A percentile compares a stretch with the other conserved stretches of the same genome.
Evolutionary conservation across 208 protist species (phyloP).

Genomic region (Crithidia bombi): DNA sequence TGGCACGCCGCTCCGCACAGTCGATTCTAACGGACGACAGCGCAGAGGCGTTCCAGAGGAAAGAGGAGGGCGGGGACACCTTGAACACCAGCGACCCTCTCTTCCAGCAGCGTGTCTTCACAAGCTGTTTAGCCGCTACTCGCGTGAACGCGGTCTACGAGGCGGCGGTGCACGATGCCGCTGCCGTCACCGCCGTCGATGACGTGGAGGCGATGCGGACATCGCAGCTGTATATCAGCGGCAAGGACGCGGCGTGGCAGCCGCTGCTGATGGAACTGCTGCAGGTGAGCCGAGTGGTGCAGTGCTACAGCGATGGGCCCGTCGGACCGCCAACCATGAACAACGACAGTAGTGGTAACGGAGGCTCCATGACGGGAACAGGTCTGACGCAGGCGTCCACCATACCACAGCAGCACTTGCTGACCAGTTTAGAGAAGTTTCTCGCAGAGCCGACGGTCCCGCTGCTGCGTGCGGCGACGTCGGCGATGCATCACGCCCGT

Average conservation of each 20-base stretch:
- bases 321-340: neutral
- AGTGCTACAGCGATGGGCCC: slow-evolving; percentile 71
- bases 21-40: slow-evolving; percentile 38
- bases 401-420: slow-evolving; percentile 37
- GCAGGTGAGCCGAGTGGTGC: slow-evolving; percentile 62
- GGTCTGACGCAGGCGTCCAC: neutral
- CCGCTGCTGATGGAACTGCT: slow-evolving; percentile 70
- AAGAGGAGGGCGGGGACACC: neutral
- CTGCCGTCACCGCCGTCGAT: slow-evolving; percentile 25
- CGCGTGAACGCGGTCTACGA: slow-evolving; percentile 28
- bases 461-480: slow-evolving; percentile 3
- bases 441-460: slow-evolving; percentile 28
- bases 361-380: neutral
- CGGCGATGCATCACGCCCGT: neutral
- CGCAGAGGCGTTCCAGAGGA: slow-evolving; percentile 43
- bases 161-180: neutral
- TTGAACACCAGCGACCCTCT: slow-evolving; percentile 8
- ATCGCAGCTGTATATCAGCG: slow-evolving; percentile 63
- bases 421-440: slow-evolving; percentile 42
- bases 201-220: slow-evolving; percentile 46
- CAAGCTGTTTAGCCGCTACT: slow-evolving; percentile 1
- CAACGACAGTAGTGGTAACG: neutral
- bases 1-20: slow-evolving; percentile 60
- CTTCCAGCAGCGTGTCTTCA: slow-evolving; percentile 12
- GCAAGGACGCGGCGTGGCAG: slow-evolving; percentile 78